Evolutionary conservation across 148 eudicot species (phyloP).

Genomic region (Cornus controversa): DNA sequence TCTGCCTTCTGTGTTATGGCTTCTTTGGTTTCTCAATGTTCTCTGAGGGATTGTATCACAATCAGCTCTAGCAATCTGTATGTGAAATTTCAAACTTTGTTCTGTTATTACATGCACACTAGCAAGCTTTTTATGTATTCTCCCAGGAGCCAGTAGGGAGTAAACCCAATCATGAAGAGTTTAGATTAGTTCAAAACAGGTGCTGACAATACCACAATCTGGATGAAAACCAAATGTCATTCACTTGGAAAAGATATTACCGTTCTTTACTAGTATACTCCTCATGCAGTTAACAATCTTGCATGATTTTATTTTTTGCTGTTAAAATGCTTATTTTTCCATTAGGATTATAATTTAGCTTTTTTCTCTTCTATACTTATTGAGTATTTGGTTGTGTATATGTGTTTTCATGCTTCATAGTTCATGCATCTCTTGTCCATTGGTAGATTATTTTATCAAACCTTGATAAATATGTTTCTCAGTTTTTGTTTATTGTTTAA

Average conservation of each 20-base stretch:
- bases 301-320: not conserved
- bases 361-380: no score
- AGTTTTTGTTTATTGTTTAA: constrained; percentile 7
- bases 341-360: no score
- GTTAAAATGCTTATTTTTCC: not conserved
- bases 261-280: not conserved
- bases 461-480: not conserved
- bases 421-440: not conserved
- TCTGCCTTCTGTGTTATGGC: constrained; percentile 76
- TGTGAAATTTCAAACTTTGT: constrained; percentile 18
- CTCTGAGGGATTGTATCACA: constrained; percentile 70
- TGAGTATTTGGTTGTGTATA: not conserved
- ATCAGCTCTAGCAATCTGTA: constrained; percentile 54
- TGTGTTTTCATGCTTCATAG: not conserved
- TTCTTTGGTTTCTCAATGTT: constrained; percentile 78
- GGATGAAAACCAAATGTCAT: not conserved
- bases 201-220: not conserved
- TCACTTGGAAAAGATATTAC: not conserved
- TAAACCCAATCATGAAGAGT: not conserved
- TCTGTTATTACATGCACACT: constrained; percentile 1
- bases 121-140: not conserved
- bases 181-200: not conserved
- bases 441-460: not conserved
- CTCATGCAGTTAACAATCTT: not conserved
- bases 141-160: not conserved